These are phyloP conservation scores for Pseudozyma sp. DNA, from an alignment of 1,284 basidiomycete species.

Conservation along the genomic window DNA sequence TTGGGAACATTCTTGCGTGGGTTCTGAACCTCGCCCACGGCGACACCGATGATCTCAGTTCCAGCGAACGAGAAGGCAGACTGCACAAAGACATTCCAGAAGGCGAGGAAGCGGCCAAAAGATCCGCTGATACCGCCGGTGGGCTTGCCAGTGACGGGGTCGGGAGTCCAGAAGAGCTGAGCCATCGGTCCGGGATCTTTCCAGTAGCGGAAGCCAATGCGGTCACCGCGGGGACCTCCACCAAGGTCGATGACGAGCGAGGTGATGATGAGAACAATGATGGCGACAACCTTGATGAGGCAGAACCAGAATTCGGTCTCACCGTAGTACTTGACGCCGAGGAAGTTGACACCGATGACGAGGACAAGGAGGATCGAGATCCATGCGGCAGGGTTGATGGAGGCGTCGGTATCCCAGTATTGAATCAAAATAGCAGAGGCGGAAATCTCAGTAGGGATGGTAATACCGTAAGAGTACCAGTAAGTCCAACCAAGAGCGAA, in stretches of 20 bases:
- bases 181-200: conserved; percentile 71
- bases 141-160: conserved; percentile 43
- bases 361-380: conserved; percentile 73
- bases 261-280: conserved; percentile 57
- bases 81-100: conserved; percentile 66
- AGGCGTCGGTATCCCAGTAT: conserved; percentile 54
- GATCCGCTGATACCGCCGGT: conserved; percentile 71
- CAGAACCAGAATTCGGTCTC: conserved; percentile 71
- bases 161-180: conserved; percentile 51
- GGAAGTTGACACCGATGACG: conserved; percentile 49
- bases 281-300: conserved; percentile 49
- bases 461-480: conserved; percentile 70
- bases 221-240: conserved; percentile 48
- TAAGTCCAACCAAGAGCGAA: conserved; percentile 76
- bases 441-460: conserved; percentile 82
- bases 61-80: conserved; percentile 84
- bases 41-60: conserved; percentile 86
- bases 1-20: conserved; percentile 66
- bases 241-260: conserved; percentile 60
- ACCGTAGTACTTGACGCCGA: conserved; percentile 77
- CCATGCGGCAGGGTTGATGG: conserved; percentile 72
- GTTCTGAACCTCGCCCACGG: conserved; percentile 76
- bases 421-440: conserved; percentile 51
- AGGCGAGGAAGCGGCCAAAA: conserved; percentile 73
- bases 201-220: conserved; percentile 64